Evolutionary conservation across 148 eudicot genomes (phyloP), one percentile per base, ranked within the genome.

Genomic region (Limonium bicolor): DNA sequence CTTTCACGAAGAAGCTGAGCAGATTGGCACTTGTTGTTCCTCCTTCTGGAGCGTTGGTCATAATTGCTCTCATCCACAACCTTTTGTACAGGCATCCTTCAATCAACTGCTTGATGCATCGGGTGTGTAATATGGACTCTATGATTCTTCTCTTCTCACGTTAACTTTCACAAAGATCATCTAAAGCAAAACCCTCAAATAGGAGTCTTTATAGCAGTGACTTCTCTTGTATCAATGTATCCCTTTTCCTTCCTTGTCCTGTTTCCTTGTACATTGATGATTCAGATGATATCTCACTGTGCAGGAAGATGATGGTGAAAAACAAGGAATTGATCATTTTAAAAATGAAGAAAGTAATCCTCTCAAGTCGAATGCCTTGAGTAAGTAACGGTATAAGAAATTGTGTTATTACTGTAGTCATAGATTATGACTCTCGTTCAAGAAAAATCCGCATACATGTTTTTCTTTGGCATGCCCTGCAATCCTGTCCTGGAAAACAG

Each of bases 1-100:
- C 95, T 49, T 90, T 84, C 57, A 64, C 84, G 48, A 90, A 90
- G 75, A 90, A 80, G 55, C 64, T 90, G 75, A 90, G 97, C 66
- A 72, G 95, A 64, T 73, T 90, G 48, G 64, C 93, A 21, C 79
- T 90, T 50, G 41, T 49, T 34, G 87, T 72, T 41, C 97, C 97
- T 53, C 93, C 97, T 29, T 84, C 87, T 20, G 97, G 97, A 43
- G 60, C 71, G 30, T 55, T 84, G 44, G 60, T 84, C 36, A 69
- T 84, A 26, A 65, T 77, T 59, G 95, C 97, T 29, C 50, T 90
- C 51, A 63, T 84, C 41, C 87, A 90, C 69, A 90, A 90, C 71
- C 74, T 90, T 49, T 37, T 90, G 22, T 72, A 78, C 31, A 68
- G 95, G 54, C 97, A 90, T 73, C 95, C 95, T 52, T 74, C 93